A percentile compares a stretch with the other conserved stretches of the same genome.
phyloP scores from a whole-genome alignment of 352 stramenopile species.

The Globisporangium megalacanthum region DNA sequence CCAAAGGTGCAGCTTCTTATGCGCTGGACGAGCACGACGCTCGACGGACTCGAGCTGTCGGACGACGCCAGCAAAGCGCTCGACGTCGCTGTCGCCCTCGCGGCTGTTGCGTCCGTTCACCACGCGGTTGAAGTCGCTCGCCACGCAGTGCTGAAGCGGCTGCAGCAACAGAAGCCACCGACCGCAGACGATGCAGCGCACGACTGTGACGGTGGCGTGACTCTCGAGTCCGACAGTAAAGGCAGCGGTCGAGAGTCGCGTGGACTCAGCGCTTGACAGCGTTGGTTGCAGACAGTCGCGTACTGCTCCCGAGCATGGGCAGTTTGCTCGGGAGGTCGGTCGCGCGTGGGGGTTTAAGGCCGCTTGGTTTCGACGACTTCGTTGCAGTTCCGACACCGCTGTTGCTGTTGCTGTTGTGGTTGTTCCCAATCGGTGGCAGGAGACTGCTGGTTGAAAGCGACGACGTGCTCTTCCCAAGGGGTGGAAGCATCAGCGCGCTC shows the following conservation, averaged over 20 bases:
- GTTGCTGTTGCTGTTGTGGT: neutral
- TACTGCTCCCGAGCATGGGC: neutral
- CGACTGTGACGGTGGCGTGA: too few relatives aligned
- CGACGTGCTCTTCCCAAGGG: too few relatives aligned
- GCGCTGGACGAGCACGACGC: neutral
- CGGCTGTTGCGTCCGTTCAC: conserved; percentile 7
- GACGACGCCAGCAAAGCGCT: conserved; percentile 3
- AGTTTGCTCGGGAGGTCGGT: conserved; percentile 7
- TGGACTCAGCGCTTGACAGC: conserved; percentile 4
- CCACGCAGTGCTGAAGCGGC: neutral
- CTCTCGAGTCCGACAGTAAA: too few relatives aligned
- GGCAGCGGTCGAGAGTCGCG: too few relatives aligned
- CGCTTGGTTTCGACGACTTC: neutral
- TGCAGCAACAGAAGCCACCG: neutral
- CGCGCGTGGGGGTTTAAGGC: conserved; percentile 3
- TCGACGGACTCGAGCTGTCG: neutral
- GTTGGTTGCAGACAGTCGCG: neutral
- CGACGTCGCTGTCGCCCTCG: conserved; percentile 11
- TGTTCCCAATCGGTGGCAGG: conserved; percentile 3
- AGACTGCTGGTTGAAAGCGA: too few relatives aligned
- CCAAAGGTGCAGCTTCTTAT: conserved; percentile 2
- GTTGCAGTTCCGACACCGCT: too few relatives aligned
- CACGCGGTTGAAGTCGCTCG: conserved; percentile 5
- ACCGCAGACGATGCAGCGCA: too few relatives aligned
- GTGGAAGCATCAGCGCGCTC: conserved; percentile 21